Conservation (phyloP, 768 basidiomycete species). For the Mycena chlorophos region DNA sequence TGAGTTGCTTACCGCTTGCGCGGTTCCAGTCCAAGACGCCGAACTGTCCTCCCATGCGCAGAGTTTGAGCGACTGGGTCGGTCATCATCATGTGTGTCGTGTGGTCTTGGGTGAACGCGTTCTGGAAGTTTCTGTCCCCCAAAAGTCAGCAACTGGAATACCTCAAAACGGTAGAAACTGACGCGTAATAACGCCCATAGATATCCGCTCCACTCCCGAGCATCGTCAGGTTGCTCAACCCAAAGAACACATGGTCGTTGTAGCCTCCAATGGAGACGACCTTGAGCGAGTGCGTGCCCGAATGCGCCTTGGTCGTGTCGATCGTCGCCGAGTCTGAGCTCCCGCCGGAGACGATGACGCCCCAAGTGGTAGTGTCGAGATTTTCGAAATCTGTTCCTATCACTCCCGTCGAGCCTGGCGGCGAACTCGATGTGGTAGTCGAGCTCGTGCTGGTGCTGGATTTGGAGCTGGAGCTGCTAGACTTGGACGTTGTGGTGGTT, state of each 20-base stretch:
- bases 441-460: conserved; percentile 12
- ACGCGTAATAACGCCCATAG: conserved; percentile 23
- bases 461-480: conserved; percentile 5
- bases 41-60: conserved; percentile 25
- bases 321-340: conserved; percentile 22
- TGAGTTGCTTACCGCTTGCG: conserved; percentile 18
- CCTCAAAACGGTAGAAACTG: conserved; percentile 17
- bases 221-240: conserved; percentile 20
- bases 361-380: conserved; percentile 19
- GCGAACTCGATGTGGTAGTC: conserved; percentile 18
- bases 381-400: conserved; percentile 23
- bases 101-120: conserved; percentile 23
- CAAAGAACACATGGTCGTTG: conserved; percentile 21
- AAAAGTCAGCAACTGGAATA: conserved; percentile 11
- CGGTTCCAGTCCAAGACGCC: conserved; percentile 25
- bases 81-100: conserved; percentile 26
- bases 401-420: conserved; percentile 13
- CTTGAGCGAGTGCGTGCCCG: conserved; percentile 23
- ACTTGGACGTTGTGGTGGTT: conserved; percentile 13
- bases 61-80: conserved; percentile 23
- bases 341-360: conserved; percentile 21
- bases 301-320: conserved; percentile 23
- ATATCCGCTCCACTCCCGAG: conserved; percentile 20
- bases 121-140: conserved; percentile 21
- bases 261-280: conserved; percentile 21